phyloP scores from a whole-genome alignment of 148 eudicot genomes.

The Rhododendron griersonianum region DNA sequence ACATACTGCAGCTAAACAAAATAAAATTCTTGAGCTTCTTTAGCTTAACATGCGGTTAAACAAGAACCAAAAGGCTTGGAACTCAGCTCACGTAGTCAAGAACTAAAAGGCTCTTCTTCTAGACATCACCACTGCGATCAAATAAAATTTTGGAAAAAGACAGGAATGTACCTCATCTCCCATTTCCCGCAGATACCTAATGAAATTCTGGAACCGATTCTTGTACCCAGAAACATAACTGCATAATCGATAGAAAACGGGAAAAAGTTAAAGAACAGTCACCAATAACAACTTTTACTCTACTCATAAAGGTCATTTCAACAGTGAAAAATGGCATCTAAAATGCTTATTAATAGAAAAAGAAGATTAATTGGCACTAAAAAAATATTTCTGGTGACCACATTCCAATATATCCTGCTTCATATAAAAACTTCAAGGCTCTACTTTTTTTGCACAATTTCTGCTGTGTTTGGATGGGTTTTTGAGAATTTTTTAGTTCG shows the following conservation, averaged over 20 bases:
- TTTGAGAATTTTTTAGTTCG: too few relatives aligned
- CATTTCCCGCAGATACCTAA: constrained; percentile 90
- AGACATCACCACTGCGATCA: not conserved
- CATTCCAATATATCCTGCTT: not conserved
- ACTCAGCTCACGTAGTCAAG: not conserved
- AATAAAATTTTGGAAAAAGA: not conserved
- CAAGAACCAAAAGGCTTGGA: not conserved
- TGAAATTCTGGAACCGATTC: constrained; percentile 94
- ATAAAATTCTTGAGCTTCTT: not conserved
- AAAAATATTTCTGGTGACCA: not conserved
- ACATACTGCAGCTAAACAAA: not conserved
- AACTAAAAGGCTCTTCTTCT: not conserved
- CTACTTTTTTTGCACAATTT: not conserved
- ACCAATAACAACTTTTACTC: not conserved
- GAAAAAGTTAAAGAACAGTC: not conserved
- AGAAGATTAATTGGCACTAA: not conserved
- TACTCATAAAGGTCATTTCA: not conserved
- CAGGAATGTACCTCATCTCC: constrained; percentile 82
- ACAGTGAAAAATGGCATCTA: not conserved
- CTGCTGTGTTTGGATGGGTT: not conserved
- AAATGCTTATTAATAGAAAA: not conserved
- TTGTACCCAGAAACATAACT: constrained; percentile 96
- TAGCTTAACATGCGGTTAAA: not conserved
- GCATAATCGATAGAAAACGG: constrained; percentile 28
- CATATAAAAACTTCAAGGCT: not conserved